Percentiles rank a stretch among this genome's conserved stretches.
These are phyloP conservation scores for Termitomyces sp. DNA, from an alignment of 1,284 basidiomycete species.

Conservation along the genomic window DNA sequence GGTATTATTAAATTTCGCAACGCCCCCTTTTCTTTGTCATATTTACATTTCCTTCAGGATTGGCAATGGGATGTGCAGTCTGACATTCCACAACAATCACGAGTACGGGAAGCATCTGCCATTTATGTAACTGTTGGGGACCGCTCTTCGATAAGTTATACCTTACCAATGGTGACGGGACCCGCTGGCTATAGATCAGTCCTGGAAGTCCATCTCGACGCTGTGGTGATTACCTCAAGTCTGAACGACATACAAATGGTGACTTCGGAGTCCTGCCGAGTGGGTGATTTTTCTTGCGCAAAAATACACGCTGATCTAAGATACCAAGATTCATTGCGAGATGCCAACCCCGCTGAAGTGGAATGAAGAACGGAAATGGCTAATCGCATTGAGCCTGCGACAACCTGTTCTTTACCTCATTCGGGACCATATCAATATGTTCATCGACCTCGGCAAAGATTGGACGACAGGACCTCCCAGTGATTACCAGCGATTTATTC, in stretches of 20 bases:
- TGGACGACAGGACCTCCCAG: conserved; percentile 80
- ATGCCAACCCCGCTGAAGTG: conserved; percentile 62
- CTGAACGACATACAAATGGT: conserved; percentile 82
- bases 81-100: conserved; percentile 42
- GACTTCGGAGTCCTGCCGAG: conserved; percentile 69
- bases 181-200: conserved; percentile 71
- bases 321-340: conserved; percentile 52
- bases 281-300: conserved; percentile 28
- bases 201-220: conserved; percentile 80
- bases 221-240: conserved; percentile 73
- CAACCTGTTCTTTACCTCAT: conserved; percentile 73
- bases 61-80: conserved; percentile 77
- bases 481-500: conserved; percentile 79
- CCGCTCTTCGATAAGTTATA: conserved; percentile 78
- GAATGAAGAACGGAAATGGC: conserved; percentile 75
- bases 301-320: neutral
- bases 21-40: neutral
- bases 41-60: conserved; percentile 39
- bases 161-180: conserved; percentile 75
- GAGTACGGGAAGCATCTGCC: conserved; percentile 61
- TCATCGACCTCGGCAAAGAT: conserved; percentile 84
- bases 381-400: conserved; percentile 63
- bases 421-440: conserved; percentile 89
- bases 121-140: conserved; percentile 75
- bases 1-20: conserved; percentile 28